Conservation (phyloP, 2,329 filamentous ascomycete genomes). For the Calonectria montana region DNA sequence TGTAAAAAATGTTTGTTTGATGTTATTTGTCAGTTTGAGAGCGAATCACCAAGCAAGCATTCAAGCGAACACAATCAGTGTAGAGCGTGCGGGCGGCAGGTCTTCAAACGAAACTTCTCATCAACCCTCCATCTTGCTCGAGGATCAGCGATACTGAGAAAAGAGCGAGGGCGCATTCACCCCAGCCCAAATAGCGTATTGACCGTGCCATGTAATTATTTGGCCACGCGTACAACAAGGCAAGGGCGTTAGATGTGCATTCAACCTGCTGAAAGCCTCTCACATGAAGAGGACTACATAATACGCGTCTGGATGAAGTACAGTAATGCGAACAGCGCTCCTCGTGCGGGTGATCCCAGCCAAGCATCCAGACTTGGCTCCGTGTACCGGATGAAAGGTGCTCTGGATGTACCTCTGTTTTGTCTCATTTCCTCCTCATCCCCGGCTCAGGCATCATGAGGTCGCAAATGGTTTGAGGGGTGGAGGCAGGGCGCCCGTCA, state of each 20-base stretch:
- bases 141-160: background rate
- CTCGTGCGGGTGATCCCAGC: background rate
- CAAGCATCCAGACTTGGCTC: background rate
- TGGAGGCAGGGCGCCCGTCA: background rate
- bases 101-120: background rate
- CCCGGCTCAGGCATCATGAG: background rate
- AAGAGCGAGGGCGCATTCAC: background rate
- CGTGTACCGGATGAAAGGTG: too few relatives aligned
- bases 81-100: too few relatives aligned
- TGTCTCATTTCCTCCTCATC: background rate
- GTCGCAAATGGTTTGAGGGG: background rate
- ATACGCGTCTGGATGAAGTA: background rate
- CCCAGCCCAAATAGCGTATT: background rate
- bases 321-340: background rate
- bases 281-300: background rate
- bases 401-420: background rate
- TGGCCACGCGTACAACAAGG: background rate
- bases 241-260: background rate
- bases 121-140: too few relatives aligned
- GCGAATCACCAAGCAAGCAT: background rate
- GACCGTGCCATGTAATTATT: background rate
- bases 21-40: background rate
- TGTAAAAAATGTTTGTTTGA: background rate
- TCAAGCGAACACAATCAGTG: background rate
- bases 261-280: background rate